These are phyloP conservation scores for Ormosia semicastrata DNA, from an alignment of 306 rosid genomes.

Conservation along the genomic window DNA sequence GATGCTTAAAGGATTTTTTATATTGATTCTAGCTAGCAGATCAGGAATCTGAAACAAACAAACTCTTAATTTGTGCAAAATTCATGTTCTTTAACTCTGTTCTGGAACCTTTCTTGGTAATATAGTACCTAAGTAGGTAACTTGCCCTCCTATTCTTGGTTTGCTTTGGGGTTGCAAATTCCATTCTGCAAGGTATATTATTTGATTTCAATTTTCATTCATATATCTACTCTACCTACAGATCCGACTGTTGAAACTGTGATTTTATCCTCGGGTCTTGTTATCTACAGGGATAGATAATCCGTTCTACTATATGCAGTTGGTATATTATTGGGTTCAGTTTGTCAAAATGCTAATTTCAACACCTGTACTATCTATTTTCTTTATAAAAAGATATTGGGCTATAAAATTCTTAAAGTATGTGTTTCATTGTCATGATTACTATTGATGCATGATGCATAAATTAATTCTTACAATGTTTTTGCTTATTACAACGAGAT, in stretches of 20 bases:
- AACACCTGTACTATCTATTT: neutral
- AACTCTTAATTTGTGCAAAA: neutral
- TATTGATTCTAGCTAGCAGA: neutral
- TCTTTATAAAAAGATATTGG: neutral
- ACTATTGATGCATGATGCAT: neutral
- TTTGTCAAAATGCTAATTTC: neutral
- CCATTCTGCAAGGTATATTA: neutral
- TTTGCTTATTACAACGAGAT: neutral
- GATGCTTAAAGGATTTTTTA: neutral
- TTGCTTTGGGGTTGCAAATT: neutral
- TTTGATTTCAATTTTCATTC: neutral
- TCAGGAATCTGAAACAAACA: neutral
- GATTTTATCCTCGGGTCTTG: neutral
- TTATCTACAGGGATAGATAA: neutral
- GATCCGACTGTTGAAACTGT: neutral
- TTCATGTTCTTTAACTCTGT: neutral
- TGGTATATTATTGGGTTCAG: neutral
- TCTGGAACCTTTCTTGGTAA: slow-evolving; percentile 1
- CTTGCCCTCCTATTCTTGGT: neutral
- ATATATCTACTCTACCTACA: neutral
- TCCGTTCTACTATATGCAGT: neutral
- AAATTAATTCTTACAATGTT: neutral
- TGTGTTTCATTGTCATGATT: neutral
- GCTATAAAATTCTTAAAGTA: neutral
- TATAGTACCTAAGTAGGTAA: neutral